phyloP scores from a whole-genome alignment of 148 eudicot species.

The Fagopyrum tataricum region DNA sequence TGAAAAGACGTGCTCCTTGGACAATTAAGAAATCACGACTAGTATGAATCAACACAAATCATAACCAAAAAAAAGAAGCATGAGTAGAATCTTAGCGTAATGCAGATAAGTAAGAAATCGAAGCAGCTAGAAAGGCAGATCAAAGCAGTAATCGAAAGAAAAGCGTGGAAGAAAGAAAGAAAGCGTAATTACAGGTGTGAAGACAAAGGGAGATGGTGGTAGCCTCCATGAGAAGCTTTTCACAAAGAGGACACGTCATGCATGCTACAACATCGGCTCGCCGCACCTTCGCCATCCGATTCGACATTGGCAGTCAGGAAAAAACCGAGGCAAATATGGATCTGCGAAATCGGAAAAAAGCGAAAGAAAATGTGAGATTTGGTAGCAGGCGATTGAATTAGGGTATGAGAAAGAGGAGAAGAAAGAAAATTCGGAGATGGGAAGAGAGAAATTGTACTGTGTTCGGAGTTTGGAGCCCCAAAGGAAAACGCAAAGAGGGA shows the following conservation, averaged over 20 bases:
- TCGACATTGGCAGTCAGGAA: conserved; percentile 28
- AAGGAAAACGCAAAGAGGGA: no score
- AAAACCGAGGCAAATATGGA: not conserved
- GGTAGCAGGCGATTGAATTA: no score
- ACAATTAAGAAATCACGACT: not conserved
- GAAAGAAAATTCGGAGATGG: no score
- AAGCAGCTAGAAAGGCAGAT: not conserved
- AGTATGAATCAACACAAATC: not conserved
- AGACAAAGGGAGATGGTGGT: conserved; percentile 86
- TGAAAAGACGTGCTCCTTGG: not conserved
- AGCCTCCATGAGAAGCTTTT: conserved; percentile 58
- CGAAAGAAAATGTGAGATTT: no score
- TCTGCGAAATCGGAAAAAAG: no score
- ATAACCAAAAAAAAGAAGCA: not conserved
- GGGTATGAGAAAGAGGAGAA: no score
- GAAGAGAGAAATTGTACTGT: no score
- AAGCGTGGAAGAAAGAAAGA: not conserved
- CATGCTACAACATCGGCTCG: conserved; percentile 63
- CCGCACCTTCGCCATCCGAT: conserved; percentile 54
- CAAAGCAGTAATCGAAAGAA: not conserved
- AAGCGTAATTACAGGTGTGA: conserved; percentile 63
- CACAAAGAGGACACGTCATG: conserved; percentile 90
- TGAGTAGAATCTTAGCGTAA: not conserved
- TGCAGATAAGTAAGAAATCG: not conserved
- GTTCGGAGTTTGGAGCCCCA: no score